A percentile compares a stretch with the other conserved stretches of the same genome.
These are phyloP conservation scores for Salvia sclarea DNA, from an alignment of 305 asterid genomes.

Conservation along the genomic window DNA sequence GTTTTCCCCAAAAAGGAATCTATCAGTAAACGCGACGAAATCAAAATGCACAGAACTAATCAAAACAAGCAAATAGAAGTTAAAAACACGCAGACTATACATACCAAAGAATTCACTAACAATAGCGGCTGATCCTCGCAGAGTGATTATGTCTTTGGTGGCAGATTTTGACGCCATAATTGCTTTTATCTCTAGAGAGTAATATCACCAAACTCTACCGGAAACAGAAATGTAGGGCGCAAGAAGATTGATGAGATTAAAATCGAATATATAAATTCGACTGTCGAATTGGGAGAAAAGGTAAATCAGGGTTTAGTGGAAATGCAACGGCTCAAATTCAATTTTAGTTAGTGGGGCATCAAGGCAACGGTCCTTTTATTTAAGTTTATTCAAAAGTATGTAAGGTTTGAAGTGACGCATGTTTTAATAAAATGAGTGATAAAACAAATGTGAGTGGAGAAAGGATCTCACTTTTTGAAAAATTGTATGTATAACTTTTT, in stretches of 20 bases:
- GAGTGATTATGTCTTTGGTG: constrained; percentile 79
- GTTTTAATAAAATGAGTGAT: too few species aligned
- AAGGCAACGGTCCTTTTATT: constrained; percentile 29
- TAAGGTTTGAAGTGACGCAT: too few species aligned
- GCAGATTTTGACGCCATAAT: constrained; percentile 66
- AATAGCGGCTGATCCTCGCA: constrained; percentile 86
- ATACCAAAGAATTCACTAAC: constrained; percentile 91
- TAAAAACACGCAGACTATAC: not conserved
- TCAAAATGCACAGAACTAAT: not conserved
- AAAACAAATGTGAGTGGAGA: too few species aligned
- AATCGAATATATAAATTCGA: too few species aligned
- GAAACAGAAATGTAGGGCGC: not conserved
- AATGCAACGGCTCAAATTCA: constrained; percentile 40
- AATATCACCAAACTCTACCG: not conserved
- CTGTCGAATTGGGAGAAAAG: too few species aligned
- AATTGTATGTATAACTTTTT: too few species aligned
- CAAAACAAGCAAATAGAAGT: too few species aligned
- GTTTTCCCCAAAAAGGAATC: constrained; percentile 1
- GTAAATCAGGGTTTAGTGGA: not conserved
- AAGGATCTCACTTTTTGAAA: too few species aligned
- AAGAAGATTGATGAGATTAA: not conserved
- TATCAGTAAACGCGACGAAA: constrained; percentile 4
- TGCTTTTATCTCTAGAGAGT: not conserved
- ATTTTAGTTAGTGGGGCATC: not conserved
- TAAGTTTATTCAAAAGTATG: too few species aligned